These are phyloP conservation scores for Penicillium hordei DNA, from an alignment of 2,329 filamentous ascomycete species.

Conservation along the genomic window DNA sequence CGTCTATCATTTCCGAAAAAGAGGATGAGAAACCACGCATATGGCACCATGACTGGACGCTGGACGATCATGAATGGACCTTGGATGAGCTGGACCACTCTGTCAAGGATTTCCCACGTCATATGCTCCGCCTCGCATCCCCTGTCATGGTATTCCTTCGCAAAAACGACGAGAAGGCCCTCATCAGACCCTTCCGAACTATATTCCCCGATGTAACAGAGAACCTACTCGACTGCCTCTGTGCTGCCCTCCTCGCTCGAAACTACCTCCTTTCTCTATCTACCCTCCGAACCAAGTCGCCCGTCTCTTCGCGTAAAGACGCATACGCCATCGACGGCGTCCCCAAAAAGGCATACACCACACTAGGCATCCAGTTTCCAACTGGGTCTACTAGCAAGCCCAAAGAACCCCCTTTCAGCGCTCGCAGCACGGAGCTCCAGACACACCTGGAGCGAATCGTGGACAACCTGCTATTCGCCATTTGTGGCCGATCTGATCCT, in stretches of 20 bases:
- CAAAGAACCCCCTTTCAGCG: slow-evolving; percentile 33
- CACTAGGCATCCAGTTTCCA: slow-evolving; percentile 33
- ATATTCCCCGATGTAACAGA: slow-evolving; percentile 39
- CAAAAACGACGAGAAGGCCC: slow-evolving; percentile 37
- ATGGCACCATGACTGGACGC: slow-evolving; percentile 42
- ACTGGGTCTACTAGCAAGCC: slow-evolving; percentile 26
- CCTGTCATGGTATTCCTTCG: slow-evolving; percentile 42
- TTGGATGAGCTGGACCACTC: slow-evolving; percentile 41
- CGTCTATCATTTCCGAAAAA: slow-evolving; percentile 29
- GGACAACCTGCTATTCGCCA: slow-evolving; percentile 38
- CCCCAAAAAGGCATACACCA: slow-evolving; percentile 36
- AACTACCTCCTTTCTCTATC: slow-evolving; percentile 39
- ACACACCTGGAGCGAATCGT: slow-evolving; percentile 36
- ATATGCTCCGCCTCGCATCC: slow-evolving; percentile 39
- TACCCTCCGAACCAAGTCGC: slow-evolving; percentile 24
- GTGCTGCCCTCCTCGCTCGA: slow-evolving; percentile 38
- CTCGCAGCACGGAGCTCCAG: slow-evolving; percentile 33
- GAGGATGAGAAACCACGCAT: slow-evolving; percentile 30
- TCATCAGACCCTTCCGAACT: slow-evolving; percentile 37
- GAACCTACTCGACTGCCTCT: slow-evolving; percentile 38
- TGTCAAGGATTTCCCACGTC: slow-evolving; percentile 37
- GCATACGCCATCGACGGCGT: slow-evolving; percentile 31
- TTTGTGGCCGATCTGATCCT: slow-evolving; percentile 37
- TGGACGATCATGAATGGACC: slow-evolving; percentile 44
- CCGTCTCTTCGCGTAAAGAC: slow-evolving; percentile 18